Percentiles rank a stretch among this genome's conserved stretches.
Evolutionary conservation across 257 asterid species (phyloP).

Genomic region (Solanum okadae): DNA sequence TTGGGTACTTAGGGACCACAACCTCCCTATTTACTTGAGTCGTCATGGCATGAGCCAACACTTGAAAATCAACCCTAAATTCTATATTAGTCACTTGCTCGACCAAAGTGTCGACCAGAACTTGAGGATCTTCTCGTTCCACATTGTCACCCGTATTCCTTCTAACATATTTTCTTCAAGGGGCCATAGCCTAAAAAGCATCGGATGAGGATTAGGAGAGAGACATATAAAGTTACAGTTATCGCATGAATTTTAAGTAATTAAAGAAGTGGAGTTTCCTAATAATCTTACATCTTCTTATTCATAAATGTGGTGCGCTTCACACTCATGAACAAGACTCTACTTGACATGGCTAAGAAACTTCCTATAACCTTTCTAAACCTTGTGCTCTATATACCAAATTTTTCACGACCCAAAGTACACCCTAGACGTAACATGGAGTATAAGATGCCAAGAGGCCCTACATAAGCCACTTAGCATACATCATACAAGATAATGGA

Average conservation of each 20-base stretch:
- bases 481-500: background rate
- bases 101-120: too few species aligned
- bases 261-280: background rate
- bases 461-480: background rate
- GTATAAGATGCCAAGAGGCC: background rate
- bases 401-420: background rate
- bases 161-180: background rate
- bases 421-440: background rate
- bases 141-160: background rate
- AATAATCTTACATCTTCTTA: too few species aligned
- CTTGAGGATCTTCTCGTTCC: background rate
- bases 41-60: too few species aligned
- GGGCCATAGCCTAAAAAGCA: background rate
- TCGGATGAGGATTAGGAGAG: background rate
- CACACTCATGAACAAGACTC: too few species aligned
- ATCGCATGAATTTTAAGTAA: background rate
- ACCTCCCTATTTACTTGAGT: too few species aligned
- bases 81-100: too few species aligned
- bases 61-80: too few species aligned
- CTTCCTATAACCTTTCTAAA: background rate
- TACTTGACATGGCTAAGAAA: background rate
- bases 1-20: too few species aligned
- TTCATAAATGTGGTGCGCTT: too few species aligned
- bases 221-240: background rate
- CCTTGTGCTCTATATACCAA: background rate